Evolutionary conservation across 768 basidiomycete genomes (phyloP).

Genomic region (Boletus rubropictus): DNA sequence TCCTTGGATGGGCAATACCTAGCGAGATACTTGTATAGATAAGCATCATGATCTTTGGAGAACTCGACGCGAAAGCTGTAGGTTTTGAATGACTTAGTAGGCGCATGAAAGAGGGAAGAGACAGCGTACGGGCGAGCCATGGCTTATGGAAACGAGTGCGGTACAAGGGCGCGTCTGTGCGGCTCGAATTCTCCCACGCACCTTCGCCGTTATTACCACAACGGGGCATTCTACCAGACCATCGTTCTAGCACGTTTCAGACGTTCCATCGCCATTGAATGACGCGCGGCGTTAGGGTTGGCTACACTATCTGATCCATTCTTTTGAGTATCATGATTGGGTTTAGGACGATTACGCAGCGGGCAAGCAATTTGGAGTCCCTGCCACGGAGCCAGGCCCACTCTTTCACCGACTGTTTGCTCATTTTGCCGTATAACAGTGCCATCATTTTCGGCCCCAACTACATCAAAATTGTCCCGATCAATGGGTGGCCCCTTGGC

Average conservation of each 20-base stretch:
- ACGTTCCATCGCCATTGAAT: not conserved
- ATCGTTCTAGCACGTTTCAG: not conserved
- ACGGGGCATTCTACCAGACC: no score
- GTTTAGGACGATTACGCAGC: not conserved
- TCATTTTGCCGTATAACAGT: not conserved
- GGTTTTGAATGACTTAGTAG: not conserved
- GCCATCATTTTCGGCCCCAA: not conserved
- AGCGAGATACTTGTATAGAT: slow-evolving; percentile 46
- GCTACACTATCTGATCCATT: no score
- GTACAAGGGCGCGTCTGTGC: not conserved
- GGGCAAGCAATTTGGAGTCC: not conserved
- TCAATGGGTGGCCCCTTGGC: no score
- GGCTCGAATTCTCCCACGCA: not conserved
- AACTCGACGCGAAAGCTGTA: slow-evolving; percentile 26
- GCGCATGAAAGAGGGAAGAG: no score
- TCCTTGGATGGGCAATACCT: slow-evolving; percentile 35
- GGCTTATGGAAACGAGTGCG: no score
- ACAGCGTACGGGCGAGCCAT: slow-evolving; percentile 6
- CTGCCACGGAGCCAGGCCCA: no score
- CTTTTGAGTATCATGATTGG: not conserved
- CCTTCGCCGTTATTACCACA: not conserved
- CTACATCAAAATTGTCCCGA: not conserved
- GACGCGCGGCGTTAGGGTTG: no score
- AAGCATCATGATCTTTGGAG: slow-evolving; percentile 36
- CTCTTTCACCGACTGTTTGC: no score